Percentiles rank a stretch among this genome's conserved stretches.
These are phyloP conservation scores for Raffaelea ambrosiae DNA, from an alignment of 2,329 filamentous ascomycete species.

Conservation along the genomic window DNA sequence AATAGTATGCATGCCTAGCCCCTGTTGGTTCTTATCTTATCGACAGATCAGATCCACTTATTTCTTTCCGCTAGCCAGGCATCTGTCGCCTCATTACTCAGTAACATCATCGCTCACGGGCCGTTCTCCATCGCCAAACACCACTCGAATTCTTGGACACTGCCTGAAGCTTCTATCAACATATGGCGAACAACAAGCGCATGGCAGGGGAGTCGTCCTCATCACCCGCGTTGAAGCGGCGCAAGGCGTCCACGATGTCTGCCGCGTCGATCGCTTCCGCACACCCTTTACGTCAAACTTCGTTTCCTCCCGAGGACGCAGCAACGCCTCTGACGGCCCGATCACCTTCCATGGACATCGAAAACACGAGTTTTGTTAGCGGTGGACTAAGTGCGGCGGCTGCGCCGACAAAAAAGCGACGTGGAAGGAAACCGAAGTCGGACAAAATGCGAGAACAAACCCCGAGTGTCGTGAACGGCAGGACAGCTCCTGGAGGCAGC, in stretches of 20 bases:
- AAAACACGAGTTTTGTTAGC: constrained; percentile 50
- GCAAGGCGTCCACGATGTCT: constrained; percentile 60
- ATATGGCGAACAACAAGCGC: constrained; percentile 49
- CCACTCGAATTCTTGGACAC: too few relatives aligned
- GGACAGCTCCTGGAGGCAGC: constrained; percentile 34
- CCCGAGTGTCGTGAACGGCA: constrained; percentile 27
- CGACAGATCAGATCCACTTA: too few relatives aligned
- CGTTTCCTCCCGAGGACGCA: constrained; percentile 61
- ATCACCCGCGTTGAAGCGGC: constrained; percentile 49
- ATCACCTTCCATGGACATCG: constrained; percentile 59
- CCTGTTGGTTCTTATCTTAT: too few relatives aligned
- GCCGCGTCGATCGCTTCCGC: constrained; percentile 40
- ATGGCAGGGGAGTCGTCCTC: constrained; percentile 44
- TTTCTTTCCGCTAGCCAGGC: too few relatives aligned
- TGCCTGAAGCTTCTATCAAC: constrained; percentile 3
- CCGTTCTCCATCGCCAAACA: too few relatives aligned
- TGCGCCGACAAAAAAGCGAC: constrained; percentile 46
- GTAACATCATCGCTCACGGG: too few relatives aligned
- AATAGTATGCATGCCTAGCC: too few relatives aligned
- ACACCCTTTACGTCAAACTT: constrained; percentile 71
- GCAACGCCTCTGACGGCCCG: constrained; percentile 47
- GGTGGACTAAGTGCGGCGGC: constrained; percentile 43
- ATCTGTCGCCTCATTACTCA: too few relatives aligned
- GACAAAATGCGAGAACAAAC: constrained; percentile 35
- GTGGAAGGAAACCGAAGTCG: constrained; percentile 52